These are phyloP conservation scores for Apophysomyces ossiformis DNA, from an alignment of 371 early-diverging fungal genomes.

Conservation along the genomic window DNA sequence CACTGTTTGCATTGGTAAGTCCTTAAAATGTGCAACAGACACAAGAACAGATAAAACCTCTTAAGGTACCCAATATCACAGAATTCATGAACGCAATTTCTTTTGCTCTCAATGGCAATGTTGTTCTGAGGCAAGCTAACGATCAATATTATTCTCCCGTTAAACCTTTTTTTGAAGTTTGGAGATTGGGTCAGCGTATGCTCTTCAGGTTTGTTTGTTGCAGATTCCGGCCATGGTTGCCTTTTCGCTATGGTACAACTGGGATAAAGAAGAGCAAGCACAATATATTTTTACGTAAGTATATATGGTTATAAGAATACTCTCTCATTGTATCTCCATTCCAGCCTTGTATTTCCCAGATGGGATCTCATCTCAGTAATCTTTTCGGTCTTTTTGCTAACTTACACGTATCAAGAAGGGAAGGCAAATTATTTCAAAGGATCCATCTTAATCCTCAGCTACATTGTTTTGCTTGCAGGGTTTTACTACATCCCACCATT, in stretches of 20 bases:
- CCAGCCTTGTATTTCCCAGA: conserved; percentile 90
- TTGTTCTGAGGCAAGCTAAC: conserved; percentile 71
- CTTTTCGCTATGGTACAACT: conserved; percentile 76
- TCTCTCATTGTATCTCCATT: neutral
- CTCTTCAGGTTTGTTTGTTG: conserved; percentile 93
- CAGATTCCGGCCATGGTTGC: conserved; percentile 94
- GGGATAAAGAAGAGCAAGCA: conserved; percentile 44
- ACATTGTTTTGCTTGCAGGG: conserved; percentile 80
- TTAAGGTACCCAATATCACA: conserved; percentile 85
- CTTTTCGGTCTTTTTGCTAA: conserved; percentile 89
- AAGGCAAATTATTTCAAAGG: conserved; percentile 97
- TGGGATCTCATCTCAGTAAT: conserved; percentile 91
- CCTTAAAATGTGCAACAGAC: neutral
- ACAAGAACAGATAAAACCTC: neutral
- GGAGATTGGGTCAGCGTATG: conserved; percentile 97
- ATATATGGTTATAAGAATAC: neutral
- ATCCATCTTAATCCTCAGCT: conserved; percentile 84
- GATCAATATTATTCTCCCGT: neutral
- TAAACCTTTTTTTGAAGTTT: conserved; percentile 48
- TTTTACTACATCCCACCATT: conserved; percentile 77
- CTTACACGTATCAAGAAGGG: conserved; percentile 94
- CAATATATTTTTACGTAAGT: conserved; percentile 52
- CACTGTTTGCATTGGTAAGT: conserved; percentile 86
- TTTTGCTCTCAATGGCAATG: conserved; percentile 92
- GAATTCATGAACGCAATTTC: conserved; percentile 98